A percentile compares a stretch with the other conserved stretches of the same genome.
These are phyloP conservation scores for Hanseniaspora meyeri DNA, from an alignment of 805 yeast genomes.

Conservation along the genomic window DNA sequence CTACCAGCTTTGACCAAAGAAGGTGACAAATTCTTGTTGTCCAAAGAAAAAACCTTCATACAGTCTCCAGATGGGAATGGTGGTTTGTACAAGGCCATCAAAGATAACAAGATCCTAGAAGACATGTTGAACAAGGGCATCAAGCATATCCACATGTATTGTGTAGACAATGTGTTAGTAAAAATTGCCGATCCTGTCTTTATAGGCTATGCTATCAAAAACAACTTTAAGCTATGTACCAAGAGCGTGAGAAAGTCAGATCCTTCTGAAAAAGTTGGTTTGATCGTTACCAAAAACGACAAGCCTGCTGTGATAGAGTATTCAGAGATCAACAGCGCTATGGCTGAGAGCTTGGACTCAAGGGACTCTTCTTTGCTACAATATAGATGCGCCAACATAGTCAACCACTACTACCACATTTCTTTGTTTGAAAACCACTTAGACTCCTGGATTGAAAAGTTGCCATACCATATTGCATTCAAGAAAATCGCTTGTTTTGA, in stretches of 20 bases:
- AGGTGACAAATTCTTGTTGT: slow-evolving; percentile 60
- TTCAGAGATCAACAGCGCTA: slow-evolving; percentile 69
- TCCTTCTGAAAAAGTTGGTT: slow-evolving; percentile 80
- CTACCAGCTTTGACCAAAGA: slow-evolving; percentile 71
- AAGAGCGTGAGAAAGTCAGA: slow-evolving; percentile 89
- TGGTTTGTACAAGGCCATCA: slow-evolving; percentile 79
- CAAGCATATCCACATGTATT: slow-evolving; percentile 88
- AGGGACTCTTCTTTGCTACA: slow-evolving; percentile 42
- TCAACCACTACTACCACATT: slow-evolving; percentile 86
- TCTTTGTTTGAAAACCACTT: slow-evolving; percentile 50
- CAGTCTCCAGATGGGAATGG: slow-evolving; percentile 98
- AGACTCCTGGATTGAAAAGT: slow-evolving; percentile 54
- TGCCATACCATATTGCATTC: slow-evolving; percentile 91
- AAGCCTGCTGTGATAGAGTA: slow-evolving; percentile 89
- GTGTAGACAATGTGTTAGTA: slow-evolving; percentile 89
- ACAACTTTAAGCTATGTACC: slow-evolving; percentile 65
- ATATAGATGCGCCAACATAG: slow-evolving; percentile 91
- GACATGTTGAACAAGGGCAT: slow-evolving; percentile 60
- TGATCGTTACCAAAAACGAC: slow-evolving; percentile 59
- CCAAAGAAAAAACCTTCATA: slow-evolving; percentile 38
- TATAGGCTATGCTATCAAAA: slow-evolving; percentile 68
- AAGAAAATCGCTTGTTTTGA: slow-evolving; percentile 69
- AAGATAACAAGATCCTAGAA: slow-evolving; percentile 47
- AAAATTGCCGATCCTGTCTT: slow-evolving; percentile 82
- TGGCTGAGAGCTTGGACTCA: slow-evolving; percentile 54